Evolutionary conservation across 768 basidiomycete genomes (phyloP), one percentile per base, ranked within the genome.

Genomic region (Rhodosporidiobolus sp.): DNA sequence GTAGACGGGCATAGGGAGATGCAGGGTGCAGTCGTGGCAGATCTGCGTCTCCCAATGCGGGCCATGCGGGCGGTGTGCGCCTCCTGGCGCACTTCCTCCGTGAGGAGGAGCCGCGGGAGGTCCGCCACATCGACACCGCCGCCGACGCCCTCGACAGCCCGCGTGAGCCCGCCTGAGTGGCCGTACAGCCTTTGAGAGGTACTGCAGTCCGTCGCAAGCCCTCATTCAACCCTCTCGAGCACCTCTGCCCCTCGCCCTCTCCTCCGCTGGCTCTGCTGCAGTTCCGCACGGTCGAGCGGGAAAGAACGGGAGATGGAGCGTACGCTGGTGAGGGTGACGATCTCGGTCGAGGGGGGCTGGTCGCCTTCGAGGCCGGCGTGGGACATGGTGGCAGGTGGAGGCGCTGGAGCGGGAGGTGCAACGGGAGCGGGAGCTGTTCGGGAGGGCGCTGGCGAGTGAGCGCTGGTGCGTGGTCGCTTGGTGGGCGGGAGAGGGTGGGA

Each of bases 281-380:
- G 12, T 28, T 14, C 24, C 24, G 7, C 17, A 26, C 16, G 10
- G 43, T 9, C 32, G 22, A 17, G 26, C 6, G 38, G 19, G 7
- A 19, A 43, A 17, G 3, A 4, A 22, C n/a, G 22, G 17, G 4
- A 16, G 1, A 8, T 8, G 32, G 8, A 8, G 9, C 71, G 22
- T 26, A 72, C 71, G 4, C 61, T 64, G 24, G 74, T 76, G 52
- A 76, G 63, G 22, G 74, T 76, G 52, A 76, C 65, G 30, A 76
- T 76, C 61, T 75, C 67, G 46, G 72, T 68, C 50, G 56, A 58
- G 66, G 67, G 67, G 17, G 63, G 58, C 12, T 34, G 45, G 43
- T 63, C 16, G 30, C 61, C 67, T 68, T 72, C 65, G 54, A 66
- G 26, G 7, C 65, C 65, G 50, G 54, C 56, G 60, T 58, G 43